phyloP scores from a whole-genome alignment of 2,329 filamentous ascomycete species.

The Tolypocladium ovalisporum region DNA sequence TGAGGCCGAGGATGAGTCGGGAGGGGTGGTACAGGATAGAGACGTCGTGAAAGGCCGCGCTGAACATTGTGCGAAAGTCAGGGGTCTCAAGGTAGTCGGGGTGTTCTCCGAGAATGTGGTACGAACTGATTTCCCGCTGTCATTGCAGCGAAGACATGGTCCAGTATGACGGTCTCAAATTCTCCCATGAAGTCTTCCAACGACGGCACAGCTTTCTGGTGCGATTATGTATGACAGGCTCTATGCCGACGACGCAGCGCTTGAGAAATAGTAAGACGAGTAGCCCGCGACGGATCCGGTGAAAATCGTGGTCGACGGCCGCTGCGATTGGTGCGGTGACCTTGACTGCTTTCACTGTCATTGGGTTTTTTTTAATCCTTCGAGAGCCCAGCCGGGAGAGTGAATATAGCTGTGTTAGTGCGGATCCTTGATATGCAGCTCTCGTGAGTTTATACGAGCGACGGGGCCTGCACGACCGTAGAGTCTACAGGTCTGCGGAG shows the following conservation, averaged over 20 bases:
- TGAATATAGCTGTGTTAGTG: conserved; percentile 16
- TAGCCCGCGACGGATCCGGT: conserved; percentile 6
- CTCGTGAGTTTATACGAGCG: conserved; percentile 20
- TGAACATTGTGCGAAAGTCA: conserved; percentile 3
- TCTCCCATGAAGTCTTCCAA: background rate
- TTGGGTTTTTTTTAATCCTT: background rate
- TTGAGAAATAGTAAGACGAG: conserved; percentile 14
- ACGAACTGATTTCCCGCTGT: conserved; percentile 9
- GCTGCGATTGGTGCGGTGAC: conserved; percentile 3
- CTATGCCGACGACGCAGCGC: conserved; percentile 6
- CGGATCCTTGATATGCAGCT: conserved; percentile 18
- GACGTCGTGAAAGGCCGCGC: conserved; percentile 1
- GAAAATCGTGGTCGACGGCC: conserved; percentile 5
- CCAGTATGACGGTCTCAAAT: conserved; percentile 3
- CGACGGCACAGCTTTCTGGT: conserved; percentile 4
- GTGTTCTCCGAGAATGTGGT: conserved; percentile 8
- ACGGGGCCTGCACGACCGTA: conserved; percentile 13
- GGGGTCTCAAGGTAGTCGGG: conserved; percentile 6
- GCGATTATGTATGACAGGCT: conserved; percentile 8
- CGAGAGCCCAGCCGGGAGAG: conserved; percentile 4
- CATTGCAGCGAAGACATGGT: conserved; percentile 9
- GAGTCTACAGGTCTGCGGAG: background rate
- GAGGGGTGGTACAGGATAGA: background rate
- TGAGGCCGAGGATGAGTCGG: background rate
- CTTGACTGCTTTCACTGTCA: conserved; percentile 1